Evolutionary conservation across 192 early-diverging fungal genomes (phyloP).

Genomic region (Lobulomyces angularis): DNA sequence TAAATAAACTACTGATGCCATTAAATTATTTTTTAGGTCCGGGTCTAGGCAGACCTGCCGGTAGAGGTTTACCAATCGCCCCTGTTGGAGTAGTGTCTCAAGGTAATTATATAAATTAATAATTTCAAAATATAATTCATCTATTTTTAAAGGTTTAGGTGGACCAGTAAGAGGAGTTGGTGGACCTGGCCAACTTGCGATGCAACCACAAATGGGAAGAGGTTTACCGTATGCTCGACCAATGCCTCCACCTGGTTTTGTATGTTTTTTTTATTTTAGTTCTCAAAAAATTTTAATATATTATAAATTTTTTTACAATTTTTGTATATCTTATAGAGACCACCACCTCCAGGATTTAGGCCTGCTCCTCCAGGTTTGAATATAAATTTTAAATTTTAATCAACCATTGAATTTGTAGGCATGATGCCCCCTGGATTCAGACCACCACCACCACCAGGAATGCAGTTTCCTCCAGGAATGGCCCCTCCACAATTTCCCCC

Average conservation of each 20-base stretch:
- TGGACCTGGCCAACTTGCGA: constrained; percentile 79
- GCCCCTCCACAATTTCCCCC: constrained; percentile 27
- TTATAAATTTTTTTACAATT: constrained; percentile 2
- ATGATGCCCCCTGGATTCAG: constrained; percentile 52
- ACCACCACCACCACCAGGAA: constrained; percentile 22
- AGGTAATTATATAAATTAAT: constrained; percentile 13
- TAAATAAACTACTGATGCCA: constrained; percentile 14
- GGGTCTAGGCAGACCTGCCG: constrained; percentile 51
- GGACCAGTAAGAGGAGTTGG: constrained; percentile 94
- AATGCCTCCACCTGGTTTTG: constrained; percentile 22
- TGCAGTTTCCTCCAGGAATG: constrained; percentile 48
- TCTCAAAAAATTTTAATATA: too few species aligned
- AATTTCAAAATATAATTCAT: constrained; percentile 4
- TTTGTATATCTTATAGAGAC: constrained; percentile 14
- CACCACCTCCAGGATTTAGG: constrained; percentile 37
- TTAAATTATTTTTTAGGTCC: constrained; percentile 12
- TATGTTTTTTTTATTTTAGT: too few species aligned
- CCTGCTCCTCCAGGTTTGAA: constrained; percentile 22
- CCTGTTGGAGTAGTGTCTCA: constrained; percentile 19
- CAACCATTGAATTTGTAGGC: constrained; percentile 13
- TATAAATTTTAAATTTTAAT: not conserved
- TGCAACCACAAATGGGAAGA: constrained; percentile 66
- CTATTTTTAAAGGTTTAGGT: constrained; percentile 41
- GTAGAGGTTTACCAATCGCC: constrained; percentile 59
- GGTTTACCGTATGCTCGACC: constrained; percentile 30